Evolutionary conservation across 2,329 filamentous ascomycete species (phyloP).

Genomic region (Drechslerella dactyloides): DNA sequence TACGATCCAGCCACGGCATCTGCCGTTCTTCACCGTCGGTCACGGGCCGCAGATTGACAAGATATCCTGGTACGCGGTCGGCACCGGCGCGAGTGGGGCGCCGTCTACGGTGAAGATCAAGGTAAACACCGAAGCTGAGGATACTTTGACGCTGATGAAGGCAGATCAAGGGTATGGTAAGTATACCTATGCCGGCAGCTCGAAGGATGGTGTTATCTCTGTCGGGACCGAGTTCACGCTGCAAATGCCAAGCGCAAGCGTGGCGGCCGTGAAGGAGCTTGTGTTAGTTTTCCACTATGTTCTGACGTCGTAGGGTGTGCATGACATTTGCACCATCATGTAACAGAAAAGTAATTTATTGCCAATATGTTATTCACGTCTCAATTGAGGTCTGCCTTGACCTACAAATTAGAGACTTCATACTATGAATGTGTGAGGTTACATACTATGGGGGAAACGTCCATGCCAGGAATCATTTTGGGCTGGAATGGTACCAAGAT

Average conservation of each 20-base stretch:
- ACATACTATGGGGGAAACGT: too few relatives aligned
- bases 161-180: neutral
- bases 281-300: conserved; percentile 3
- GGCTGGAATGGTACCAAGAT: too few relatives aligned
- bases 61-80: conserved; percentile 2
- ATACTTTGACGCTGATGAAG: neutral
- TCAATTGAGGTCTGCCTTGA: too few relatives aligned
- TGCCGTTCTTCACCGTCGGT: conserved; percentile 3
- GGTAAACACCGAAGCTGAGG: neutral
- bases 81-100: neutral
- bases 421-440: too few relatives aligned
- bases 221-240: conserved; percentile 4
- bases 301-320: neutral
- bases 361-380: conserved; percentile 16
- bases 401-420: too few relatives aligned
- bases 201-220: neutral
- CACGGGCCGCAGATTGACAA: conserved; percentile 7
- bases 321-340: neutral
- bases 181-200: neutral
- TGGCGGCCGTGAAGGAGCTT: conserved; percentile 1
- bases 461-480: too few relatives aligned
- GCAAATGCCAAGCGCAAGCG: neutral
- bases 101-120: neutral
- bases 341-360: too few relatives aligned
- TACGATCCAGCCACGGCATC: neutral